Evolutionary conservation across 31 red algal species (phyloP).

Genomic region (Endocladia muricata): DNA sequence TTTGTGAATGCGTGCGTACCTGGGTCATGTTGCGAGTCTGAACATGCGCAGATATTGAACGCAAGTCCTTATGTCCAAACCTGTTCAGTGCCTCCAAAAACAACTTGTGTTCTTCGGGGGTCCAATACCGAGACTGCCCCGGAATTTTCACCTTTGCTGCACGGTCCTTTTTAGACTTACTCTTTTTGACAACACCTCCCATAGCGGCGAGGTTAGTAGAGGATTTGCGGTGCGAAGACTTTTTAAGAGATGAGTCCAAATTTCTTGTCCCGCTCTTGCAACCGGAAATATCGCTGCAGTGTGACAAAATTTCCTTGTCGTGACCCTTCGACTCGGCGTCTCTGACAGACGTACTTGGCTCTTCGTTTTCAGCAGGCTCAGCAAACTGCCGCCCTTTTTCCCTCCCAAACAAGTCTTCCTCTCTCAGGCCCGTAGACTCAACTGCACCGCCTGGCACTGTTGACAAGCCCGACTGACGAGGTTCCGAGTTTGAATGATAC

Average conservation of each 20-base stretch:
- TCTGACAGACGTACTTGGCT: not conserved
- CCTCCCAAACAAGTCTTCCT: not conserved
- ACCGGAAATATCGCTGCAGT: constrained; percentile 41
- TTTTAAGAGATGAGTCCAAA: not conserved
- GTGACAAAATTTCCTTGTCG: constrained; percentile 24
- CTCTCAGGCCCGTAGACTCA: not conserved
- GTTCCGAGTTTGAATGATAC: not conserved
- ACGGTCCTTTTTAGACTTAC: constrained; percentile 12
- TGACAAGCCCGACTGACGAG: not conserved
- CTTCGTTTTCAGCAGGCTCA: not conserved
- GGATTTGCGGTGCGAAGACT: constrained; percentile 8
- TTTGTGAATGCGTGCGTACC: constrained; percentile 90
- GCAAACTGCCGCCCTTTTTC: not conserved
- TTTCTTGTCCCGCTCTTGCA: constrained; percentile 14
- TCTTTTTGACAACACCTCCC: not conserved
- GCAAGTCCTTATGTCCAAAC: constrained; percentile 90
- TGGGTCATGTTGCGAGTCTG: constrained; percentile 90
- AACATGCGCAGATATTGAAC: constrained; percentile 76
- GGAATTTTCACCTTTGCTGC: constrained; percentile 48
- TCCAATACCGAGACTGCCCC: constrained; percentile 87
- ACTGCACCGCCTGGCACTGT: not conserved
- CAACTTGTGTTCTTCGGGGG: constrained; percentile 72
- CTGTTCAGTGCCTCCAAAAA: constrained; percentile 84
- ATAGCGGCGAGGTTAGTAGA: constrained; percentile 7
- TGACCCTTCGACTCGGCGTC: not conserved